A percentile compares a stretch with the other conserved stretches of the same genome.
phyloP scores from a whole-genome alignment of 1,284 basidiomycete genomes.

The Cronartium quercuum region DNA sequence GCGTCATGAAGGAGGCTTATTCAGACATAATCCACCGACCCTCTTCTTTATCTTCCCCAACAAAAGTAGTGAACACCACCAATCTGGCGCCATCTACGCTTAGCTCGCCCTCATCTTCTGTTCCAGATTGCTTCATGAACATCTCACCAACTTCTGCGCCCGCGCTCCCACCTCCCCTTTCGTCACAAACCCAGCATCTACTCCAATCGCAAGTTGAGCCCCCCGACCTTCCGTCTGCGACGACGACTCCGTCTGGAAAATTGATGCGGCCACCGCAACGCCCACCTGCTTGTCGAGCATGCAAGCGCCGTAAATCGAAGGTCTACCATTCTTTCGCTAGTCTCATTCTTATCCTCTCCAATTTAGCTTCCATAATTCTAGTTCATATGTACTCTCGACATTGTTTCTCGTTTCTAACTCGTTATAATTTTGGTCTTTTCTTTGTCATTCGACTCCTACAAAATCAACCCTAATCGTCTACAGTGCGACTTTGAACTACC shows the following conservation, averaged over 20 bases:
- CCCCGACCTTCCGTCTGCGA: background rate
- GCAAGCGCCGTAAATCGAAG: constrained; percentile 39
- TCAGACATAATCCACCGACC: background rate
- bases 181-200: background rate
- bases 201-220: background rate
- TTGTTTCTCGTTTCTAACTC: background rate
- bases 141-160: background rate
- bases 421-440: background rate
- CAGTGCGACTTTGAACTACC: constrained; percentile 38
- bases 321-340: constrained; percentile 7
- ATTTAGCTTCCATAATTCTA: background rate
- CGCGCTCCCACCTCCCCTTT: background rate
- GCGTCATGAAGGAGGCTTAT: background rate
- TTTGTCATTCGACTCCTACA: background rate
- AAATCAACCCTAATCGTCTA: background rate
- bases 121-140: background rate
- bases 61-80: background rate
- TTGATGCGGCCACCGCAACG: constrained; percentile 35
- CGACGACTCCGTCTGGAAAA: background rate
- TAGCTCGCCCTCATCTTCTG: background rate
- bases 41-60: background rate
- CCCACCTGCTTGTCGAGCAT: constrained; percentile 35
- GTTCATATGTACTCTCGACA: too few relatives aligned
- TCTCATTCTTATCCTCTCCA: background rate
- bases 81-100: background rate